Conservation (phyloP, 208 protist species). For the Trypanosoma platydactyli region DNA sequence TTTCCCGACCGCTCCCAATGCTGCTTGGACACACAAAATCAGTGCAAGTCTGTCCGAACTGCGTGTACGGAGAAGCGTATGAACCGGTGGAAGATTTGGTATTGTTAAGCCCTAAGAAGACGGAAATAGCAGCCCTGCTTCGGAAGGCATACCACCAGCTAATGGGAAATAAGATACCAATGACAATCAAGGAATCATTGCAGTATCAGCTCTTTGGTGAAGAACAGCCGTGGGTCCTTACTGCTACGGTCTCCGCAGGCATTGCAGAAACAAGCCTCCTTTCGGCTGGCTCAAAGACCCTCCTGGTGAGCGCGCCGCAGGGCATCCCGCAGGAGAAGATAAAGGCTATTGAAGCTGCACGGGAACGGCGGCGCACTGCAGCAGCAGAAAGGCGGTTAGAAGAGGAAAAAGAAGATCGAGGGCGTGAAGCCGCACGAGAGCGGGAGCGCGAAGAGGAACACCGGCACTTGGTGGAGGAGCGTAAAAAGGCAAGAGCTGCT, state of each 20-base stretch:
- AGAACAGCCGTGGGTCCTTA: constrained; percentile 9
- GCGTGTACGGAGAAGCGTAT: constrained; percentile 52
- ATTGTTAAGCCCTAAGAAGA: constrained; percentile 57
- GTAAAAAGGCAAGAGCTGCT: constrained; percentile 23
- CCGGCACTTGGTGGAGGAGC: constrained; percentile 50
- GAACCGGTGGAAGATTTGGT: constrained; percentile 75
- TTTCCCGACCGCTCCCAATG: constrained; percentile 56
- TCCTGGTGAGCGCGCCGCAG: constrained; percentile 31
- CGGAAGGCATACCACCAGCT: constrained; percentile 51
- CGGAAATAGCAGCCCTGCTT: constrained; percentile 63
- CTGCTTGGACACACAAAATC: constrained; percentile 30
- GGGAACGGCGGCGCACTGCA: constrained; percentile 47
- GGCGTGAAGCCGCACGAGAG: constrained; percentile 52
- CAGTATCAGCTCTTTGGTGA: constrained; percentile 28
- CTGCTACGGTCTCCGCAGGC: not conserved
- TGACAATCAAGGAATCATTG: constrained; percentile 34
- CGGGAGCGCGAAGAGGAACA: constrained; percentile 55
- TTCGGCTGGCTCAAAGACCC: not conserved
- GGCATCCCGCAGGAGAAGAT: constrained; percentile 53
- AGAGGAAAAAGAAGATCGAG: constrained; percentile 55
- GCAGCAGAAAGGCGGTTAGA: constrained; percentile 41
- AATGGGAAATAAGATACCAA: constrained; percentile 61
- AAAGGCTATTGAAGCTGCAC: constrained; percentile 40
- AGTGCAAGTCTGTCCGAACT: constrained; percentile 52
- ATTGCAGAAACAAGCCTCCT: constrained; percentile 22